These are phyloP conservation scores for Erodium maritimum DNA, from an alignment of 345 rosid species.

Conservation along the genomic window DNA sequence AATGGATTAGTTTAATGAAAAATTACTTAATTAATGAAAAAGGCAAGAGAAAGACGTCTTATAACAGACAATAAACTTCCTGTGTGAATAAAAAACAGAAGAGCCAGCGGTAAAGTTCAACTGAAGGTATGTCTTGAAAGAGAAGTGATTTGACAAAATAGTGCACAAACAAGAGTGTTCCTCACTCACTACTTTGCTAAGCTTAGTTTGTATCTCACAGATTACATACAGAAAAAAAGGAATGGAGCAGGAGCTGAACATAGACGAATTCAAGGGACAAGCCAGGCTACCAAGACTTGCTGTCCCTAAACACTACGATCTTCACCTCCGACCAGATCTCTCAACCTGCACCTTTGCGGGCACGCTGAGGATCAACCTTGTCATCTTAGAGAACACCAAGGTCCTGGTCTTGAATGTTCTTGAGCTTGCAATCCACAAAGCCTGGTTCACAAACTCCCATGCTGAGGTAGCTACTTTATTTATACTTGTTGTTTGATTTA, in stretches of 20 bases:
- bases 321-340: conserved; percentile 20
- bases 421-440: conserved; percentile 20
- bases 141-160: too few relatives aligned
- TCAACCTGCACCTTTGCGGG: conserved; percentile 25
- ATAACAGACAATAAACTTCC: too few relatives aligned
- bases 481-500: not conserved
- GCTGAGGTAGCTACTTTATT: conserved; percentile 12
- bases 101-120: too few relatives aligned
- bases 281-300: conserved; percentile 22
- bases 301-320: conserved; percentile 14
- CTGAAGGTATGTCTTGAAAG: too few relatives aligned
- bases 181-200: too few relatives aligned
- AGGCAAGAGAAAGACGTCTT: too few relatives aligned
- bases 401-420: conserved; percentile 30
- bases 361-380: conserved; percentile 10
- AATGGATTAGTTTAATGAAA: too few relatives aligned
- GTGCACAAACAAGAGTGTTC: too few relatives aligned
- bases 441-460: conserved; percentile 18
- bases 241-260: conserved; percentile 4
- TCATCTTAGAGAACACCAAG: conserved; percentile 18
- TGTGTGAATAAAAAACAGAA: too few relatives aligned
- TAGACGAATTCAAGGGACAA: conserved; percentile 21
- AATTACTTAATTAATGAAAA: too few relatives aligned
- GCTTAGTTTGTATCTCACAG: too few relatives aligned
- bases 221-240: too few relatives aligned